These are phyloP conservation scores for Cercospora sp. DNA, from an alignment of 2,329 filamentous ascomycete genomes.

Conservation along the genomic window DNA sequence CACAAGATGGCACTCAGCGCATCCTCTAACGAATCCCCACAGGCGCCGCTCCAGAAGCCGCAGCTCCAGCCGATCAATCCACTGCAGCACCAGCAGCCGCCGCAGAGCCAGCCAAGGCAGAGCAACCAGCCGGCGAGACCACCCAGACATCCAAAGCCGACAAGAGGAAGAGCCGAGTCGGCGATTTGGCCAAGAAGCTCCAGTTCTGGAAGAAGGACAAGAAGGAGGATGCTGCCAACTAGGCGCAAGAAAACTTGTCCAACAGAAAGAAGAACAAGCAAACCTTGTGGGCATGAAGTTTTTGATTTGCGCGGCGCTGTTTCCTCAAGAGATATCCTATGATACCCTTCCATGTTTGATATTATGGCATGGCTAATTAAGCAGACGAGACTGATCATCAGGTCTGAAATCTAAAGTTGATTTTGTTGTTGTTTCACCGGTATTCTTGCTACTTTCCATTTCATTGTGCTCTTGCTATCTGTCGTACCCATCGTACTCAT, in stretches of 20 bases:
- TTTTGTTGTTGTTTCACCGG: not conserved
- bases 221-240: conserved; percentile 10
- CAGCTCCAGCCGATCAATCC: not conserved
- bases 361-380: conserved; percentile 2
- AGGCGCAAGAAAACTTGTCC: not conserved
- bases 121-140: conserved; percentile 8
- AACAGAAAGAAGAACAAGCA: not conserved
- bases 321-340: conserved; percentile 5
- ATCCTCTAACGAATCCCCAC: not conserved
- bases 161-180: conserved; percentile 12
- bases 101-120: not conserved
- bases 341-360: conserved; percentile 15
- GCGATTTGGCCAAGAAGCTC: conserved; percentile 15
- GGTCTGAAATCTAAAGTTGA: not conserved
- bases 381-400: not conserved
- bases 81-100: conserved; percentile 5
- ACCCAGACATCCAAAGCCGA: conserved; percentile 7
- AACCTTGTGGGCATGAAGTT: not conserved
- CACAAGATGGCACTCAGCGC: not conserved
- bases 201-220: conserved; percentile 19
- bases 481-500: not conserved
- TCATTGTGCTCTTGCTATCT: not conserved
- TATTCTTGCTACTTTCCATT: not conserved
- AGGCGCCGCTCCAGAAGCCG: conserved; percentile 5
- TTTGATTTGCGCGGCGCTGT: not conserved